Evolutionary conservation across 2,329 filamentous ascomycete genomes (phyloP).

Genomic region (Penicillium corylophilum): DNA sequence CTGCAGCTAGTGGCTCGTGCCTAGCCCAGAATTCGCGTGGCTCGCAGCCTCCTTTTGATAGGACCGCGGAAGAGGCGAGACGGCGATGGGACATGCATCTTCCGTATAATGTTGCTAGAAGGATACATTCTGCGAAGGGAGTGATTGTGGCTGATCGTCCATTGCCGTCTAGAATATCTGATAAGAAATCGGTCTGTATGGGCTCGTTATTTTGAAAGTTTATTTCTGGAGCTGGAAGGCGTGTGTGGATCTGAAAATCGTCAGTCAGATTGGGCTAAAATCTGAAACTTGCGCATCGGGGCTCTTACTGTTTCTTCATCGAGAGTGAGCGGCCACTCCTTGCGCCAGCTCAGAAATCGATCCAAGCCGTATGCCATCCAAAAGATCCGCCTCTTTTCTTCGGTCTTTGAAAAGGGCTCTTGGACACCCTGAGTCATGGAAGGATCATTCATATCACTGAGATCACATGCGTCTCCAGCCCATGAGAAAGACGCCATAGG

Average conservation of each 20-base stretch:
- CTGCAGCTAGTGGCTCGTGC: slow-evolving; percentile 2
- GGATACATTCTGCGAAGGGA: slow-evolving; percentile 3
- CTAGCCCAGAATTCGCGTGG: slow-evolving; percentile 6
- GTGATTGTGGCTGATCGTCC: not conserved
- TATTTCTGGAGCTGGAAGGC: slow-evolving; percentile 3
- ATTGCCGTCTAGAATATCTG: not conserved
- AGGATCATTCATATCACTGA: not conserved
- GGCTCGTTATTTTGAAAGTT: slow-evolving; percentile 2
- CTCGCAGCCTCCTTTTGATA: not conserved
- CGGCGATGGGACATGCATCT: slow-evolving; percentile 3
- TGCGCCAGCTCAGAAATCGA: slow-evolving; percentile 4
- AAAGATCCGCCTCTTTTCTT: slow-evolving; percentile 3
- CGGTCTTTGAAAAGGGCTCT: not conserved
- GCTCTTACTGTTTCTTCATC: slow-evolving; percentile 6
- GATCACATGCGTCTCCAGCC: too few relatives aligned
- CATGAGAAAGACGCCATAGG: not conserved
- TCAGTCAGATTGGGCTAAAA: too few relatives aligned
- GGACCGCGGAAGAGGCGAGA: not conserved
- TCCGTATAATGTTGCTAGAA: not conserved
- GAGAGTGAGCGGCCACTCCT: slow-evolving; percentile 4
- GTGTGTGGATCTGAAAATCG: slow-evolving; percentile 1
- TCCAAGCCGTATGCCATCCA: slow-evolving; percentile 9
- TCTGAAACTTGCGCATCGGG: too few relatives aligned
- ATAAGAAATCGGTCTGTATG: slow-evolving; percentile 1
- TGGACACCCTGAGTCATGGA: not conserved